Evolutionary conservation across 176 grass and related monocot genomes (phyloP).

Genomic region (Phoenix roebelenii): DNA sequence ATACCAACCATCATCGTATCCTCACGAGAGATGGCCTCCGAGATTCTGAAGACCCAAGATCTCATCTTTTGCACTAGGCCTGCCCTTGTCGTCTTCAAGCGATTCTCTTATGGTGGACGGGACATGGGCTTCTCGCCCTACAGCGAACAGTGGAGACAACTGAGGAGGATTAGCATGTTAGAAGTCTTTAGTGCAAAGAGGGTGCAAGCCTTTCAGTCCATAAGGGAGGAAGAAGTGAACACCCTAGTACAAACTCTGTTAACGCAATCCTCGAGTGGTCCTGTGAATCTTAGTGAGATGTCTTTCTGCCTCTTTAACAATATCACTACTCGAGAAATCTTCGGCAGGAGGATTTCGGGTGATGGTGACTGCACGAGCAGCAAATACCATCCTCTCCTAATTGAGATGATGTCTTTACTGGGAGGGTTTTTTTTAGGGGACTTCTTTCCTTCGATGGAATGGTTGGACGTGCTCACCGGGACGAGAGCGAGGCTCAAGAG

Average conservation of each 20-base stretch:
- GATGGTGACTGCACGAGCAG: background rate
- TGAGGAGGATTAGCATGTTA: background rate
- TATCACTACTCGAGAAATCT: background rate
- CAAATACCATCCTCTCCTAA: background rate
- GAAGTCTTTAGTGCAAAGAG: slow-evolving; percentile 6
- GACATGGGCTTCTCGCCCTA: background rate
- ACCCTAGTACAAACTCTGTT: background rate
- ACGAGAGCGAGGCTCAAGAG: slow-evolving; percentile 6
- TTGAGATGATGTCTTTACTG: background rate
- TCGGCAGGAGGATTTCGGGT: slow-evolving; percentile 3
- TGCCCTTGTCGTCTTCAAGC: no score
- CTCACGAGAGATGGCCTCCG: background rate
- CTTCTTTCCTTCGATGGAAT: background rate
- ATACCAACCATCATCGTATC: background rate
- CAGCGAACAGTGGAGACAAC: background rate
- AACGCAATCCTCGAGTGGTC: no score
- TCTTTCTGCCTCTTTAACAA: background rate
- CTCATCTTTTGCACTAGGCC: background rate
- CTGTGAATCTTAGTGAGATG: slow-evolving; percentile 11
- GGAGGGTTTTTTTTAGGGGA: slow-evolving; percentile 2
- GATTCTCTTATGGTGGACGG: background rate
- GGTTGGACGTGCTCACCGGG: background rate
- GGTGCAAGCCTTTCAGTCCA: background rate
- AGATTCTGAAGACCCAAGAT: slow-evolving; percentile 6
- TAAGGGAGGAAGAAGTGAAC: slow-evolving; percentile 10